Evolutionary conservation across 208 protist genomes (phyloP), one percentile per base, ranked within the genome.

Genomic region (Crithidia thermophila): DNA sequence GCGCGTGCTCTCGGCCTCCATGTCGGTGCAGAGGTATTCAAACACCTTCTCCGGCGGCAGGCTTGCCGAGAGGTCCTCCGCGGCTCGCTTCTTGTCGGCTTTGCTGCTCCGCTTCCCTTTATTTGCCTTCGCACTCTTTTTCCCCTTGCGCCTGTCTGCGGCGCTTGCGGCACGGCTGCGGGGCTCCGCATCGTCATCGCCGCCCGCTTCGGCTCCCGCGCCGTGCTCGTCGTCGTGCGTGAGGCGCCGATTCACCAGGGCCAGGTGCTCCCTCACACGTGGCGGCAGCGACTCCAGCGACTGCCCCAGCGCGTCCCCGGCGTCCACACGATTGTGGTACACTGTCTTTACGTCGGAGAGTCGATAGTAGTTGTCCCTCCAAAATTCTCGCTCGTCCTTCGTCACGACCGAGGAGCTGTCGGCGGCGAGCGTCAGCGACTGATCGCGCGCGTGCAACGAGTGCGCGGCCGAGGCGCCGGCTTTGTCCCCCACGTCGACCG

Each of bases 1-100:
- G 30, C 46, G 65, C 16, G 79, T 78, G 50, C 74, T 83, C 47
- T 85, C 79, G 4, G 79, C 81, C 57, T 95, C 90, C 77, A 90
- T 87, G 58, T 92, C 85, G 18, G 85, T 81, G 72, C 90, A 95
- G 16, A 92, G 69, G 56, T 90, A 90, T 69, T 90, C 85, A 67
- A 87, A 95, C 45, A 93, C 46, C 65, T 90, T 91, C 49, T 91
- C 83, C n/a, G 76, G 79, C 18, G 81, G 71, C 33, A 92, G 67
- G 62, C 64, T 66, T 20, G 49, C 28, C 21, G 56, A 11, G 4
- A 55, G 51, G 0, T 51, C 31, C n/a, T 36, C 47, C 4, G 56
- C 67, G 51, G 55, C 76, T 21, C 31, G 18, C 56, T 60, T 67
- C 42, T 14, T 43, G 14, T 39, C 58, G 20, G 42, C 31, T 8